These are phyloP conservation scores for Pleurotus giganteus DNA, from an alignment of 768 basidiomycete genomes.

Conservation along the genomic window DNA sequence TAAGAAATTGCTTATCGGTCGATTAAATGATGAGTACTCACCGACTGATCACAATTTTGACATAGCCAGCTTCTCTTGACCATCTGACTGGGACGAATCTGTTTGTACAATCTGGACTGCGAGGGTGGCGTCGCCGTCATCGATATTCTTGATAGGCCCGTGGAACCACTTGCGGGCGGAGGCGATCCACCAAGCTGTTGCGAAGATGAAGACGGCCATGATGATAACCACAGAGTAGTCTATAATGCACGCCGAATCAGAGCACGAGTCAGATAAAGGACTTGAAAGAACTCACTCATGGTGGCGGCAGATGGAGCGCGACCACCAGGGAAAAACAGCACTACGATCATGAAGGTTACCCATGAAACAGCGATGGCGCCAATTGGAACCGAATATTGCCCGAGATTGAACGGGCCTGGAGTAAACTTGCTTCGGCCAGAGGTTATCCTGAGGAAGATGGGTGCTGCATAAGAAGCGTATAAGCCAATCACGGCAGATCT, in stretches of 20 bases:
- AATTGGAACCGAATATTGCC: conserved; percentile 57
- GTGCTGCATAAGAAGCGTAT: conserved; percentile 64
- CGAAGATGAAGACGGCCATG: conserved; percentile 62
- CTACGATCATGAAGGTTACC: conserved; percentile 59
- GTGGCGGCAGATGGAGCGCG: conserved; percentile 35
- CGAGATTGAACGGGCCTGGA: conserved; percentile 62
- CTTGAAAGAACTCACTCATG: conserved; percentile 70
- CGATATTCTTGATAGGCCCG: conserved; percentile 57
- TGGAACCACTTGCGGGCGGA: conserved; percentile 73
- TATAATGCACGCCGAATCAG: conserved; percentile 19
- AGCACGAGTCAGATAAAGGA: conserved; percentile 6
- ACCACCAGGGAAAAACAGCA: conserved; percentile 56
- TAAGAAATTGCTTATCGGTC: too few species aligned
- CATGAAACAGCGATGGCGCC: conserved; percentile 63
- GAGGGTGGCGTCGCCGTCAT: conserved; percentile 20
- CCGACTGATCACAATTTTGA: too few species aligned
- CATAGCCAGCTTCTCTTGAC: not conserved
- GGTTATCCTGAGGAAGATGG: conserved; percentile 71
- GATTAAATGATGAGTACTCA: too few species aligned
- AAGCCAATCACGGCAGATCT: conserved; percentile 72
- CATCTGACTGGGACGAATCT: not conserved
- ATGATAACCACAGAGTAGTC: conserved; percentile 72
- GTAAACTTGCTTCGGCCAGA: conserved; percentile 57
- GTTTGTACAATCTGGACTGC: conserved; percentile 8
- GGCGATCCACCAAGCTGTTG: conserved; percentile 59